Evolutionary conservation across 495 filamentous ascomycete species (phyloP), one percentile per base, ranked within the genome.

Genomic region (Penicillium macrosclerotiorum): DNA sequence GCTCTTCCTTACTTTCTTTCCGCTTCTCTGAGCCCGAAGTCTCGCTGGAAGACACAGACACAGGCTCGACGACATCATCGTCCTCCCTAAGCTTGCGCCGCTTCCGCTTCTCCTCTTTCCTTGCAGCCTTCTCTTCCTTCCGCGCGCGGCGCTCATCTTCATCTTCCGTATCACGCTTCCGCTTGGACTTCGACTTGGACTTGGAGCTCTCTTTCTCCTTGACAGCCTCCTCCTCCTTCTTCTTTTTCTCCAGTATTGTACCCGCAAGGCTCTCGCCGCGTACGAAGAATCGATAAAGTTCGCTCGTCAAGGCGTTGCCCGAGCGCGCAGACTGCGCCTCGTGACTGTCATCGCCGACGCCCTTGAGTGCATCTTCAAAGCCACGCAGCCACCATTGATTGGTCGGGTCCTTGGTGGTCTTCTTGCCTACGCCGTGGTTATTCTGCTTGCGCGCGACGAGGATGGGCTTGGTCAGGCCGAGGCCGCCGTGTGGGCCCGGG

Each of bases 221-320:
- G 31, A 35, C 36, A 13, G 7, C 31, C 12, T 48, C 26, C 16
- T 35, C 36, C 18, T 52, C 32, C 51, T 66, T 57, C 18, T 47
- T 45, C 51, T 63, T 55, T n/a, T n/a, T n/a, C n/a, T n/a, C n/a
- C n/a, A n/a, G n/a, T 18, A 85, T 58, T 4, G 87, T 90, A 8
- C 90, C 90, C n/a, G 69, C 68, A 42, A 95, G 65, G 27, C 75
- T 67, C 44, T 87, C 81, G 13, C 90, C 90, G 45, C 76, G 75
- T 8, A 95, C 88, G 61, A 96, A 96, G 45, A 77, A 81, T 12
- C 83, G 79, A 64, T 96, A 96, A 5, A 96, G 71, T 20, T 89
- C 86, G 24, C 78, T 73, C 24, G 63, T 69, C 47, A 71, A 51
- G 42, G 66, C 62, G 55, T 76, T 75, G 27, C 50, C 49, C 48